Conservation (phyloP, 805 yeast species). For the Metschnikowia santaceciliae region DNA sequence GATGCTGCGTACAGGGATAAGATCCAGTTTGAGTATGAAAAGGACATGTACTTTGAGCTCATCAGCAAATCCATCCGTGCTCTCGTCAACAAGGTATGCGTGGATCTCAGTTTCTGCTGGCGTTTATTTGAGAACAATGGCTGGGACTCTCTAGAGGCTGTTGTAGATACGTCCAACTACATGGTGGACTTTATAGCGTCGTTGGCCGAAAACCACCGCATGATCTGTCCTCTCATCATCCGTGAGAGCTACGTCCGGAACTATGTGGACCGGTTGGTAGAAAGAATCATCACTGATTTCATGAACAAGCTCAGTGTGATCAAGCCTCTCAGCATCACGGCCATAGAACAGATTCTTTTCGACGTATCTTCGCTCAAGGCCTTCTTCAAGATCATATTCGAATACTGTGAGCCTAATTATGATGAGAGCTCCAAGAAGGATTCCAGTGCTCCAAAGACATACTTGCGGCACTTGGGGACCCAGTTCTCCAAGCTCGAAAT, state of each 20-base stretch:
- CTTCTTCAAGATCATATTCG: constrained; percentile 45
- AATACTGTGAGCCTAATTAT: constrained; percentile 36
- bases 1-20: constrained; percentile 33
- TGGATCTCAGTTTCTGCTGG: constrained; percentile 70
- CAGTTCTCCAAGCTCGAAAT: constrained; percentile 49
- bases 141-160: constrained; percentile 64
- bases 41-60: constrained; percentile 52
- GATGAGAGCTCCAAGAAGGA: constrained; percentile 17
- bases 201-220: constrained; percentile 41
- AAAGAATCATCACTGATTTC: constrained; percentile 53
- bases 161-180: constrained; percentile 70
- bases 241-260: constrained; percentile 70
- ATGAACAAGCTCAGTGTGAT: constrained; percentile 54
- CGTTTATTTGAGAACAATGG: constrained; percentile 72
- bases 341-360: constrained; percentile 67
- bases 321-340: constrained; percentile 59
- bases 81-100: constrained; percentile 54
- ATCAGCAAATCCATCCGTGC: constrained; percentile 55
- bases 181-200: constrained; percentile 53
- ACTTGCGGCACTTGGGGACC: constrained; percentile 40
- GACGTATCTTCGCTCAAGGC: constrained; percentile 67
- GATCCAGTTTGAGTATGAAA: constrained; percentile 53
- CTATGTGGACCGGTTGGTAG: constrained; percentile 73
- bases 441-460: constrained; percentile 25
- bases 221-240: constrained; percentile 55